Conservation (phyloP, 768 basidiomycete genomes). For the Lactarius trivialis region DNA sequence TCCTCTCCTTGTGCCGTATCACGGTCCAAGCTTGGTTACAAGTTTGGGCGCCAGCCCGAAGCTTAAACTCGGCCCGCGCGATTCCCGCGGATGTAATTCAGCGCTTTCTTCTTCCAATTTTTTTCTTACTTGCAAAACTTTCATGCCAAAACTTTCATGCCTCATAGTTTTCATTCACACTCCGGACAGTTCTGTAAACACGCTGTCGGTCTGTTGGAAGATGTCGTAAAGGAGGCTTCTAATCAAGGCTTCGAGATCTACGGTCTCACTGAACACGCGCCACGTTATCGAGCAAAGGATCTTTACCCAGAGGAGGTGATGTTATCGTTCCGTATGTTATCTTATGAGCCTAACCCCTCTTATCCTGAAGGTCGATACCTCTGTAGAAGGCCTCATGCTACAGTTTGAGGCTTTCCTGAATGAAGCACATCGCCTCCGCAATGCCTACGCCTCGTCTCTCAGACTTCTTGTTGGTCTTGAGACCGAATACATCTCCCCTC, state of each 20-base stretch:
- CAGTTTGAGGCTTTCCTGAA: constrained; percentile 71
- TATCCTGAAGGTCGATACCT: constrained; percentile 44
- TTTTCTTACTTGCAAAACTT: neutral
- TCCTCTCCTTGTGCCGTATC: neutral
- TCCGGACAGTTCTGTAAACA: constrained; percentile 94
- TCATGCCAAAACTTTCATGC: constrained; percentile 49
- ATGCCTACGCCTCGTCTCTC: constrained; percentile 55
- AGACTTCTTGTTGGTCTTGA: constrained; percentile 83
- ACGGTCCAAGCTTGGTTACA: too few species aligned
- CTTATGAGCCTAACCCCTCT: constrained; percentile 12
- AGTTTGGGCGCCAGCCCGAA: neutral
- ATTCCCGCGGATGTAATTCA: neutral
- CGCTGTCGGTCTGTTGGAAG: constrained; percentile 72
- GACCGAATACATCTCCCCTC: constrained; percentile 76
- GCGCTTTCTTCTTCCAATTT: neutral
- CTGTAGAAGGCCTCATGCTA: constrained; percentile 42
- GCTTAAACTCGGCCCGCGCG: neutral
- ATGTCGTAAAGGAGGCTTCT: constrained; percentile 78
- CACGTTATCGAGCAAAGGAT: constrained; percentile 74
- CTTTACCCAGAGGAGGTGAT: constrained; percentile 94
- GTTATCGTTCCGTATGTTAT: constrained; percentile 6
- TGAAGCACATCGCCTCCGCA: constrained; percentile 75
- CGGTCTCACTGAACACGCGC: constrained; percentile 90
- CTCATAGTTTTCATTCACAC: constrained; percentile 82
- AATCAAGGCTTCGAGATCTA: constrained; percentile 70